Conservation (phyloP, 208 protist genomes). For the Trypanosoma platydactyli region DNA sequence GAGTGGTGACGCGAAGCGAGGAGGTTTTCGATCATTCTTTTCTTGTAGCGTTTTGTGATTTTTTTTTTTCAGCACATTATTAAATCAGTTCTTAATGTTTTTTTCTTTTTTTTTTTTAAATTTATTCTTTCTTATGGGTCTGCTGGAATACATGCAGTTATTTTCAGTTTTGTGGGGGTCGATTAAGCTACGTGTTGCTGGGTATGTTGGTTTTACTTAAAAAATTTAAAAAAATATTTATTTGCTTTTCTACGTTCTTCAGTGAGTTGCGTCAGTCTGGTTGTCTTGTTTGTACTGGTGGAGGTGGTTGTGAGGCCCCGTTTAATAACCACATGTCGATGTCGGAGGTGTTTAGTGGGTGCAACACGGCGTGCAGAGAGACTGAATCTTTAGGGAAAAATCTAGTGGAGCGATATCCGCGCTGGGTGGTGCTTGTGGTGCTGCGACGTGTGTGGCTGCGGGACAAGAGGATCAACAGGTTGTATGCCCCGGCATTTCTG, state of each 20-base stretch:
- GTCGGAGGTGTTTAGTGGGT: conserved; percentile 42
- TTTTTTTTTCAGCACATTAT: too few relatives aligned
- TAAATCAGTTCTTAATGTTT: neutral
- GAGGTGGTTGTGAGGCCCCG: neutral
- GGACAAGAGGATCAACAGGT: conserved; percentile 38
- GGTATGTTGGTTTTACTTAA: too few relatives aligned
- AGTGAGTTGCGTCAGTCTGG: neutral
- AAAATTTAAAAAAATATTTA: too few relatives aligned
- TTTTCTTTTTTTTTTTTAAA: conserved; percentile 5
- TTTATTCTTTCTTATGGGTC: neutral
- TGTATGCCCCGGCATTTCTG: conserved; percentile 49
- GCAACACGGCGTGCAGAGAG: conserved; percentile 38
- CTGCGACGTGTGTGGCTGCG: conserved; percentile 60
- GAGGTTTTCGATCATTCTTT: conserved; percentile 11
- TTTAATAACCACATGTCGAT: conserved; percentile 46
- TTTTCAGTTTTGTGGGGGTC: too few relatives aligned
- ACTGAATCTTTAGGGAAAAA: conserved; percentile 29
- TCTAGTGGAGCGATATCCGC: conserved; percentile 28
- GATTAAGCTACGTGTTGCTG: too few relatives aligned
- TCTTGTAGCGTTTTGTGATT: conserved; percentile 25
- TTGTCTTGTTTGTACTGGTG: neutral
- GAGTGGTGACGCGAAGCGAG: neutral
- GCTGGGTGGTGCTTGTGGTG: conserved; percentile 42
- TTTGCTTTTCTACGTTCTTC: too few relatives aligned
- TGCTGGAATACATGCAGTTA: neutral